Evolutionary conservation across 2,329 filamentous ascomycete genomes (phyloP), one percentile per base, ranked within the genome.

Genomic region (Colletotrichum agaves): DNA sequence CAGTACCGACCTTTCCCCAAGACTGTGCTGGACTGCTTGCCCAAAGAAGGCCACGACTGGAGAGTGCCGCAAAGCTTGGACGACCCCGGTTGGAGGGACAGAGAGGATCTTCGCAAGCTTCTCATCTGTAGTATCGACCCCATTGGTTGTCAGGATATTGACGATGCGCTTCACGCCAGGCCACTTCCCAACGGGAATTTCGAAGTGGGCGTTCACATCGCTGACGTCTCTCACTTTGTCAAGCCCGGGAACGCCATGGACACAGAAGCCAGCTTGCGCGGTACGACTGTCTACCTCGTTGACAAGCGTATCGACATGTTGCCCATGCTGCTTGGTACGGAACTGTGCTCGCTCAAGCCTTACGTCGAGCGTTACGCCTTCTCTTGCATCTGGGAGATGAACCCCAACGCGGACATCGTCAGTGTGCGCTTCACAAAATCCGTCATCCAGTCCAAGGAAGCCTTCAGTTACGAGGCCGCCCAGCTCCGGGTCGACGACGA

Each of bases 241-340:
- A 97, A 96, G 80, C 94, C 97, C 27, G 94, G 93, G 78, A 99
- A 95, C 75, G 91, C 96, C 61, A 99, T 99, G 96, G 97, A 99
- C 77, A 88, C 90, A 53, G 96, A 99, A 81, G 96, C 96, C 3
- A 96, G 93, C 75, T 89, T 97, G 75, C 91, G 96, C 74, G 96
- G 96, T 70, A 98, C 96, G 4, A 98, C 95, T 0, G 96, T 99
- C 31, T 99, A 99, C 77, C 85, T 99, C 15, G 96, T 99, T 3
- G 96, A 99, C 80, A 99, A 99, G 85, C 94, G 96, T 74, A 99
- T 99, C 74, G 97, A 99, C 83, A 99, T 99, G 97, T 86, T 99
- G 78, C 97, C 97, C 1, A 94, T 94, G 86, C 90, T 99, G 35
- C 90, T 99, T 12, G 96, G 96, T 65, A 99, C 96, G 0, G 94